Base-by-base conservation (phyloP, 257 asterid species). In the Coffea canephora region DNA sequence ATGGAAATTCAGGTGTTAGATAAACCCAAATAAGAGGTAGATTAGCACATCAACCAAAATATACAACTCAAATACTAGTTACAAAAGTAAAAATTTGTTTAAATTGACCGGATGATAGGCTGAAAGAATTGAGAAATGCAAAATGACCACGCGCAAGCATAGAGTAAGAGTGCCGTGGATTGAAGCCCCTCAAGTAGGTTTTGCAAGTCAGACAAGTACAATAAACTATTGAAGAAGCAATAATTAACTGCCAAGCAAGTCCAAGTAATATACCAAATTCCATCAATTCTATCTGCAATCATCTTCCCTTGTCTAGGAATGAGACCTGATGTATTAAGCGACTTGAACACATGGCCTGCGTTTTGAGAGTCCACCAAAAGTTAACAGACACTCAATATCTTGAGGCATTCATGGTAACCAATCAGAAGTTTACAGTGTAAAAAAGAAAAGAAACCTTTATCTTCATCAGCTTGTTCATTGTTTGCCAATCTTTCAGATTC, bases 231-330 rank as follows among this genome's bases (percentile, higher is more conserved):
- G 16, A 69, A 69, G 15, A 69, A 43, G 18, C n/a, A 31, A 3
- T 34, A 34, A 14, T 2, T 45, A 71, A 43, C 65, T 34, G 43
- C 43, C 43, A 2, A 75, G 62, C 41, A 76, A 64, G 61, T 76
- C n/a, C 27, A 14, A 62, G 81, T 78, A 81, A 45, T 77, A 82
- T 90, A 95, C 99, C 99, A 95, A 79, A 93, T 87, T 83, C 98
- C 98, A 82, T 95, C 99, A 75, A 93, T 78, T 82, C 97, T 87
- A 70, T 95, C 98, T 12, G 98, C 99, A 86, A 88, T 78, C 84
- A 85, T 82, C 89, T 90, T 93, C 77, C 98, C 99, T 86, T 92
- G 99, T 86, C 91, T 91, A 57, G 99, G 99, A 86, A 96, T 80
- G 78, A 96, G 86, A 77, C 98, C 97, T 18, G 98, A 85, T 31